A percentile compares a stretch with the other conserved stretches of the same genome.
phyloP scores from a whole-genome alignment of 1,139 yeast genomes.

The Blastobotrys illinoisensis region DNA sequence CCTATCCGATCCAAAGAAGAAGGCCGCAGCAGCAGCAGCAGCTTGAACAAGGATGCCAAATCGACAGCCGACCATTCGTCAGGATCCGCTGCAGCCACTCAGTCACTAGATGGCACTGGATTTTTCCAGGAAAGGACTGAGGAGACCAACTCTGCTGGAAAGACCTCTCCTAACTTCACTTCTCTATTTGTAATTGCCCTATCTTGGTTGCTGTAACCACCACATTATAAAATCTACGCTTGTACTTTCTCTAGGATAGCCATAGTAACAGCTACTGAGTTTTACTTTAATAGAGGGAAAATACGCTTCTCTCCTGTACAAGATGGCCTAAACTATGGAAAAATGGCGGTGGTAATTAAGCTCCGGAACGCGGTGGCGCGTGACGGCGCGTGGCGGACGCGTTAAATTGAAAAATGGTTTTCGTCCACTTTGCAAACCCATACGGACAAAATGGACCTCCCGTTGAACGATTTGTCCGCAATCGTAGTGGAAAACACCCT shows the following conservation, averaged over 20 bases:
- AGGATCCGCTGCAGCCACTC: background rate
- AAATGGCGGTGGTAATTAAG: no score
- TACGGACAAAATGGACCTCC: background rate
- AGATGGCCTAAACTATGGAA: no score
- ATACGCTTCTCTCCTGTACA: no score
- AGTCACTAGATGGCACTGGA: background rate
- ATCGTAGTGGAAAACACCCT: background rate
- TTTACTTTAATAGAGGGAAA: no score
- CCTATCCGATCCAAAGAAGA: conserved; percentile 6
- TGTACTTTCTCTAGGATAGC: no score
- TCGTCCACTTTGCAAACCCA: background rate
- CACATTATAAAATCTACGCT: no score
- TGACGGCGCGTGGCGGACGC: background rate
- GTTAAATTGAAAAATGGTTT: background rate
- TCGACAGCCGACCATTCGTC: no score
- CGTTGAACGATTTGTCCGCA: background rate
- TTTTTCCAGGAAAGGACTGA: background rate
- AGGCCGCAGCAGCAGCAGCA: no score
- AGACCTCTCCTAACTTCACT: conserved; percentile 2
- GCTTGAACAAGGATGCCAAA: background rate
- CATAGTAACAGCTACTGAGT: no score
- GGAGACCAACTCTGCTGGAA: conserved; percentile 1
- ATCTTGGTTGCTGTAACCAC: background rate
- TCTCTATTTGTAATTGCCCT: background rate
- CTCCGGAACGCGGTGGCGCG: background rate